Evolutionary conservation across 345 rosid species (phyloP).

Genomic region (Noccaea caerulescens): DNA sequence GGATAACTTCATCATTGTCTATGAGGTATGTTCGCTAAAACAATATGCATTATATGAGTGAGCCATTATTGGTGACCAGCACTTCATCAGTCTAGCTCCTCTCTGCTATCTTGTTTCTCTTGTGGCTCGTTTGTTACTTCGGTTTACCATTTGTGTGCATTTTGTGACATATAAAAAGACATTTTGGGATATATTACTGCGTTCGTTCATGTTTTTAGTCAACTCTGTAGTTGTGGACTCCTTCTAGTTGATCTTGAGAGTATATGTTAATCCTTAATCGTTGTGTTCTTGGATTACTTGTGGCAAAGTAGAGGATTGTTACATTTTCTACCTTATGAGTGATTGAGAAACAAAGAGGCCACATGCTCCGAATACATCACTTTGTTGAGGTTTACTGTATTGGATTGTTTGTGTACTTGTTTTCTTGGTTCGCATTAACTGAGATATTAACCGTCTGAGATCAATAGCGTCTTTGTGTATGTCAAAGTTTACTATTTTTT

Average conservation of each 20-base stretch:
- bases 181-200: not conserved
- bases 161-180: not conserved
- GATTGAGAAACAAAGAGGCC: not conserved
- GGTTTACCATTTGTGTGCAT: not conserved
- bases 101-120: slow-evolving; percentile 4
- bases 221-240: not conserved
- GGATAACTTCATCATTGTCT: slow-evolving; percentile 94
- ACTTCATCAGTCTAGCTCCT: not conserved
- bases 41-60: not conserved
- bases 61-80: slow-evolving; percentile 1
- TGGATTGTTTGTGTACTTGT: not conserved
- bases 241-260: not conserved
- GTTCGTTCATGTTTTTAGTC: not conserved
- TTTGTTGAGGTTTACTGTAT: not conserved
- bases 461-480: slow-evolving; percentile 1
- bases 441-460: not conserved
- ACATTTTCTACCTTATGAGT: slow-evolving; percentile 1
- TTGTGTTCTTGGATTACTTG: slow-evolving; percentile 18
- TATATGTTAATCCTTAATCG: too few species aligned
- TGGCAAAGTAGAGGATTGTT: not conserved
- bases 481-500: not conserved
- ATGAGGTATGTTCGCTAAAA: slow-evolving; percentile 62
- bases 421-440: not conserved
- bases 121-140: not conserved
- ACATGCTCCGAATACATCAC: not conserved